Evolutionary conservation across 108 stramenopile genomes (phyloP).

Genomic region (Pseudonitzschia multiseries): DNA sequence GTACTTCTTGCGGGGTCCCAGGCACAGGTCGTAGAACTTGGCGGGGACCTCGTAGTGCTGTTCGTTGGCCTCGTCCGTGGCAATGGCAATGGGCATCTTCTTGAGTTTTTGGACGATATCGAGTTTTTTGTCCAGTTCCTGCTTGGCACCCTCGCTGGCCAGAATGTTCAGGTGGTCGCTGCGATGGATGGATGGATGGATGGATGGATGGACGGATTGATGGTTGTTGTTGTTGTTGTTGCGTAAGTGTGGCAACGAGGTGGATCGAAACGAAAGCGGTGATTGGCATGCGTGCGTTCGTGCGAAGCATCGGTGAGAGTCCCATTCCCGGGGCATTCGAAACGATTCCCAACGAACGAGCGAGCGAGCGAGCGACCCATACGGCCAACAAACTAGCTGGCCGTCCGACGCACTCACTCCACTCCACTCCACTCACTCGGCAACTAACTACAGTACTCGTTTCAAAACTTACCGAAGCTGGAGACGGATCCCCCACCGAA

Average conservation of each 20-base stretch:
- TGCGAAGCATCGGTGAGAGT: too few species aligned
- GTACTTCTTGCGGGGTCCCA: slow-evolving; percentile 95
- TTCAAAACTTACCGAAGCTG: slow-evolving; percentile 31
- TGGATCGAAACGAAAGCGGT: too few species aligned
- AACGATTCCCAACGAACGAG: too few species aligned
- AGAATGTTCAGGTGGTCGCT: slow-evolving; percentile 50
- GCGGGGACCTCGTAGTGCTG: slow-evolving; percentile 99
- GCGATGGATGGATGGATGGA: too few species aligned
- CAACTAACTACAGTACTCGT: neutral
- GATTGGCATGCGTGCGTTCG: too few species aligned
- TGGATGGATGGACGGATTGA: too few species aligned
- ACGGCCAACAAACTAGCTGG: too few species aligned
- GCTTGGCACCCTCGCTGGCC: slow-evolving; percentile 29
- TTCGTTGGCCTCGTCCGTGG: slow-evolving; percentile 86
- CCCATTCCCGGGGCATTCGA: too few species aligned
- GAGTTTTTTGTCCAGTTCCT: slow-evolving; percentile 52
- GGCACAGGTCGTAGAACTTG: slow-evolving; percentile 81
- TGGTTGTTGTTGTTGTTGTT: too few species aligned
- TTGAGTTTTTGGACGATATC: slow-evolving; percentile 53
- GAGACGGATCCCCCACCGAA: slow-evolving; percentile 74
- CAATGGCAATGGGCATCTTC: slow-evolving; percentile 84
- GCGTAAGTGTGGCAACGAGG: too few species aligned
- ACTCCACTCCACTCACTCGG: neutral
- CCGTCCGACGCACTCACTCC: too few species aligned
- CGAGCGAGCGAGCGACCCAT: too few species aligned